Conservation (phyloP, 208 protist species). For the Trypanosoma avium region DNA sequence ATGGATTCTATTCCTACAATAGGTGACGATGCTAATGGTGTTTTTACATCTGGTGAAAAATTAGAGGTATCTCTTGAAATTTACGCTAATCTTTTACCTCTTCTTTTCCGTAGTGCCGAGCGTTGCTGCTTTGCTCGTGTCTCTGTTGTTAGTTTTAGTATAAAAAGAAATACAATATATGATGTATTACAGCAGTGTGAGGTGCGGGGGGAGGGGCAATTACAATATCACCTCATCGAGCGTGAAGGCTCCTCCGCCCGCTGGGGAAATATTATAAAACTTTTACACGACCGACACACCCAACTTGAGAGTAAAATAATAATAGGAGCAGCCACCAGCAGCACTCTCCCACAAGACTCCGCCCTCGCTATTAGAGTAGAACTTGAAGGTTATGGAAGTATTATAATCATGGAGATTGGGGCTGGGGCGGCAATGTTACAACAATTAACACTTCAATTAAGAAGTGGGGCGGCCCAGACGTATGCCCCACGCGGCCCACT, state of each 20-base stretch:
- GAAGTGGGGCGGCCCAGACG: slow-evolving; percentile 34
- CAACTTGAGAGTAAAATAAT: slow-evolving; percentile 22
- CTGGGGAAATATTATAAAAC: slow-evolving; percentile 52
- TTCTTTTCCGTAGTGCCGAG: slow-evolving; percentile 52
- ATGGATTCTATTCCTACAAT: too few species aligned
- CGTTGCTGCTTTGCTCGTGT: slow-evolving; percentile 34
- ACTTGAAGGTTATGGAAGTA: slow-evolving; percentile 46
- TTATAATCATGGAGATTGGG: slow-evolving; percentile 56
- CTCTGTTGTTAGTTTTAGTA: slow-evolving; percentile 48
- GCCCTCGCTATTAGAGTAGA: slow-evolving; percentile 60
- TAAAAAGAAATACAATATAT: slow-evolving; percentile 39
- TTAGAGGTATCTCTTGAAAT: slow-evolving; percentile 48
- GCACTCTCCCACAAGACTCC: slow-evolving; percentile 26
- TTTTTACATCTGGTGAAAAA: slow-evolving; percentile 19
- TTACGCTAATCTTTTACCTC: slow-evolving; percentile 44
- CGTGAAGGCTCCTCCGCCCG: slow-evolving; percentile 32
- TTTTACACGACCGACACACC: slow-evolving; percentile 47
- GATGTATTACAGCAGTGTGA: slow-evolving; percentile 48
- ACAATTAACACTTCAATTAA: slow-evolving; percentile 47
- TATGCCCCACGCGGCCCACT: slow-evolving; percentile 50
- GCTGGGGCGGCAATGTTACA: slow-evolving; percentile 57
- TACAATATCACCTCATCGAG: slow-evolving; percentile 28
- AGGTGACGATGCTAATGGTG: neutral
- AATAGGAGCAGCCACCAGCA: too few species aligned
- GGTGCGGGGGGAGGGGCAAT: slow-evolving; percentile 35